Conservation (phyloP, 139 green algal species). For the Chlorella sp. region DNA sequence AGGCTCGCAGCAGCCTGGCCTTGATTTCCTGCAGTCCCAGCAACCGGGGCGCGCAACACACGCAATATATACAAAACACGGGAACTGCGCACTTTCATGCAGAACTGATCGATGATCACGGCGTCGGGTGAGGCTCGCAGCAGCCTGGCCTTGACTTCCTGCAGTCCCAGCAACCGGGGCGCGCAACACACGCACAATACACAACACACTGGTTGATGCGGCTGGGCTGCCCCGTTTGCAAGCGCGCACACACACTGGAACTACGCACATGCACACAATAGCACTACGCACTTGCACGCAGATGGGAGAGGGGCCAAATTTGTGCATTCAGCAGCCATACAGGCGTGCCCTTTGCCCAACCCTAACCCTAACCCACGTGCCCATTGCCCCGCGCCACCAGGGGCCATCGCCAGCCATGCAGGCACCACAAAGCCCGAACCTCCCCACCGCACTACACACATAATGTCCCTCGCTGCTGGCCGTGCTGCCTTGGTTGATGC, state of each 20-base stretch:
- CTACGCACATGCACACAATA: too few species aligned
- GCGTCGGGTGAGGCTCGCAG: background rate
- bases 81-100: background rate
- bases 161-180: background rate
- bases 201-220: too few species aligned
- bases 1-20: constrained; percentile 29
- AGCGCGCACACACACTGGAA: too few species aligned
- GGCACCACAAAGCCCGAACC: too few species aligned
- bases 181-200: background rate
- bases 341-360: background rate
- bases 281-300: too few species aligned
- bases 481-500: background rate
- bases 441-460: background rate
- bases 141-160: background rate
- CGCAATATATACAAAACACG: too few species aligned
- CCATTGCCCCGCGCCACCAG: background rate
- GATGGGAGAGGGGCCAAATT: too few species aligned
- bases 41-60: too few species aligned
- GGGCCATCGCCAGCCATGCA: too few species aligned
- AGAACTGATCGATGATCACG: background rate
- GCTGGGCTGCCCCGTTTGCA: too few species aligned
- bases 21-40: constrained; percentile 27
- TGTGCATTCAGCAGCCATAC: too few species aligned
- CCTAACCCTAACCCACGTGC: background rate
- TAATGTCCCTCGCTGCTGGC: background rate